These are phyloP conservation scores for Russula griseocarnosa DNA, from an alignment of 768 basidiomycete species.

Conservation along the genomic window DNA sequence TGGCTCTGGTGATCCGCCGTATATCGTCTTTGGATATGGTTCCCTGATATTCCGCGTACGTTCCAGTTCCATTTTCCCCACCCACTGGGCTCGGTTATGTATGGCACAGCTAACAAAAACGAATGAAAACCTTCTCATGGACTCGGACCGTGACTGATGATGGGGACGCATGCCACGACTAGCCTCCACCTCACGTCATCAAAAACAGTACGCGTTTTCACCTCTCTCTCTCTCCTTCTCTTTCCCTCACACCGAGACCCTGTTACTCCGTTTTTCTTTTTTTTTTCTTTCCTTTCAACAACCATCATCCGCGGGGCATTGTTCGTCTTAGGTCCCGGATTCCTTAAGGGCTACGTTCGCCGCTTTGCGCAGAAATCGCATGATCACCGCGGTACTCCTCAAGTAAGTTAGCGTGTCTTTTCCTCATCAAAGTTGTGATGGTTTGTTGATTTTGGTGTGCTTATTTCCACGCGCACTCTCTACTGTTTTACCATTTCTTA, in stretches of 20 bases:
- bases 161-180: background rate
- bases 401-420: slow-evolving; percentile 44
- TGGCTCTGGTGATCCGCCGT: slow-evolving; percentile 37
- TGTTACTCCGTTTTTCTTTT: too few species aligned
- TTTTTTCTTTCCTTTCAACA: too few species aligned
- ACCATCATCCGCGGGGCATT: background rate
- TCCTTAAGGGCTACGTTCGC: slow-evolving; percentile 84
- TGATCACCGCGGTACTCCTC: slow-evolving; percentile 88
- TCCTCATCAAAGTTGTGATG: background rate
- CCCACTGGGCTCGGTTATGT: too few species aligned
- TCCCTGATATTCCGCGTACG: slow-evolving; percentile 87
- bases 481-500: too few species aligned
- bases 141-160: too few species aligned
- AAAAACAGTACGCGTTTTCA: slow-evolving; percentile 53
- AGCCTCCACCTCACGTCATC: slow-evolving; percentile 83
- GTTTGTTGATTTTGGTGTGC: background rate
- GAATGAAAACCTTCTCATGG: background rate
- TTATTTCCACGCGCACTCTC: background rate
- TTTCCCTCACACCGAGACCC: too few species aligned
- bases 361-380: slow-evolving; percentile 89
- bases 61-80: background rate
- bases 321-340: slow-evolving; percentile 61
- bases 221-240: too few species aligned
- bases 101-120: background rate
- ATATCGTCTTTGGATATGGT: slow-evolving; percentile 88